A percentile compares a stretch with the other conserved stretches of the same genome.
Evolutionary conservation across 2,329 filamentous ascomycete species (phyloP).

Genomic region (Hirsutella minnesotensis): DNA sequence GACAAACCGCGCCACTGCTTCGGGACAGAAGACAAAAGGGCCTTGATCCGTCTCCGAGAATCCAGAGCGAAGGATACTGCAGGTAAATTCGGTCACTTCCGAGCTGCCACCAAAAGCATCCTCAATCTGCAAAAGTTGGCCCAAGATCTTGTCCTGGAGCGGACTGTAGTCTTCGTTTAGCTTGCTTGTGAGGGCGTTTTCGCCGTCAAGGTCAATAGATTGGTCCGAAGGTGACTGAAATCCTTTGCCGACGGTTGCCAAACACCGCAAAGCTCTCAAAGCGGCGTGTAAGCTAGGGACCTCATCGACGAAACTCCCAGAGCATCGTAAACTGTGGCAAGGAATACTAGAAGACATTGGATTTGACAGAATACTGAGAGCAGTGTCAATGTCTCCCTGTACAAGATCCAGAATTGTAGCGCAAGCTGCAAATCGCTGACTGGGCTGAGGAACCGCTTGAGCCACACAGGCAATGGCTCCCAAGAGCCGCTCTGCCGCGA

Average conservation of each 20-base stretch:
- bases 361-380: constrained; percentile 11
- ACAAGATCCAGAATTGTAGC: constrained; percentile 49
- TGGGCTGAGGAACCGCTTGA: constrained; percentile 53
- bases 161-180: constrained; percentile 10
- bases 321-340: constrained; percentile 14
- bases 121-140: constrained; percentile 34
- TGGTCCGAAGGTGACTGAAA: constrained; percentile 57
- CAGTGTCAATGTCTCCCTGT: constrained; percentile 37
- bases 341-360: constrained; percentile 5
- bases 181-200: constrained; percentile 10
- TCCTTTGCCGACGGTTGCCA: constrained; percentile 59
- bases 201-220: constrained; percentile 54
- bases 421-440: constrained; percentile 40
- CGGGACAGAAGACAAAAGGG: constrained; percentile 62
- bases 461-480: constrained; percentile 65
- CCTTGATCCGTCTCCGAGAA: constrained; percentile 65
- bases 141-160: constrained; percentile 35
- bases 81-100: constrained; percentile 62
- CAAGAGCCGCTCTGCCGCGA: constrained; percentile 62
- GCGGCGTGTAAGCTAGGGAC: constrained; percentile 34
- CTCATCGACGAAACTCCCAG: constrained; percentile 23
- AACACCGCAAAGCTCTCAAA: constrained; percentile 50
- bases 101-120: constrained; percentile 43
- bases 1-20: constrained; percentile 55
- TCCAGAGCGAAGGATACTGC: constrained; percentile 58